Base-by-base conservation (phyloP, 495 filamentous ascomycete species). In the Aspergillus haitiensis region DNA sequence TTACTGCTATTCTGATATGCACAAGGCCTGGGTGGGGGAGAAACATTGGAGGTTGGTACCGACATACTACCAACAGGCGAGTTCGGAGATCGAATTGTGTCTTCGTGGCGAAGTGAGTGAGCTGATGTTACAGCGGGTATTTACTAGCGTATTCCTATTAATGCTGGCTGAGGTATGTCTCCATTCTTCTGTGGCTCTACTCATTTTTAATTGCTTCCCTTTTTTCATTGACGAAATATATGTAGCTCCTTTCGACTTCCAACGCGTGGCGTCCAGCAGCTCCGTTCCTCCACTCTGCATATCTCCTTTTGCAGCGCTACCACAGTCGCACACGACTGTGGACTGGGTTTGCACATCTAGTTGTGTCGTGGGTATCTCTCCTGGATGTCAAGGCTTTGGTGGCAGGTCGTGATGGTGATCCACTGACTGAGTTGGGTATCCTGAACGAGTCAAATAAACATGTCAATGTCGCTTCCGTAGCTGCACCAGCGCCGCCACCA, bases 381-480 rank as follows among this genome's bases (percentile, higher is more conserved):
- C 66, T 77, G 7, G 74, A 77, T 51, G 69, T 77, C 60, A 77
- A 74, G 64, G 65, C 74, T n/a, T 58, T 77, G 6, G 71, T 77
- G 9, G 74, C 74, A 15, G 74, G 74, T 16, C 72, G 74, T 15
- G 74, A 75, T 11, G 74, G 74, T n/a, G 70, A 76, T 34, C 68
- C 73, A 16, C 62, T 77, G 16, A 56, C 61, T 37, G 73, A 71
- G n/a, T 54, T 77, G 34, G 73, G 73, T 12, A 67, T 61, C 9
- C 56, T 73, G 8, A 10, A 27, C 18, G 42, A 46, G 42, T 16
- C 42, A 16, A 8, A 46, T 16, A 8, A 33, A n/a, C 42, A 11
- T 10, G 13, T 21, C 50, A 55, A 53, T 8, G 10, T 11, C 18
- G 32, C 63, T 8, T 65, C 60, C 7, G 39, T 10, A 45, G 31